phyloP scores from a whole-genome alignment of 495 filamentous ascomycete genomes.

The Xylaria castorea region DNA sequence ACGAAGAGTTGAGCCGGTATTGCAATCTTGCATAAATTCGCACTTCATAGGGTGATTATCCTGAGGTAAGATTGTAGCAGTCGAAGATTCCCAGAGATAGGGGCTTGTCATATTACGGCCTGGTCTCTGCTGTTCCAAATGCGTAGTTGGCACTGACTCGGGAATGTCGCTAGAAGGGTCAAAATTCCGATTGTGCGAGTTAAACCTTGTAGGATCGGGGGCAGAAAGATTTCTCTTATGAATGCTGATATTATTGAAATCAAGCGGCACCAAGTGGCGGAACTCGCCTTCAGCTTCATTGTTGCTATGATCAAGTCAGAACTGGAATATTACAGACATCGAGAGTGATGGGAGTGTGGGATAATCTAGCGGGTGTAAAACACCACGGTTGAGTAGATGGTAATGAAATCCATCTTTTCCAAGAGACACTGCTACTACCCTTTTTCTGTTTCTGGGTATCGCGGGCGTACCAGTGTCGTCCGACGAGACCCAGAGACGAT shows the following conservation, averaged over 20 bases:
- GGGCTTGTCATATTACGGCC: constrained; percentile 6
- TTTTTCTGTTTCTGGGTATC: not conserved
- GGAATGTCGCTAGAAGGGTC: constrained; percentile 15
- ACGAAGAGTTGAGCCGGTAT: constrained; percentile 60
- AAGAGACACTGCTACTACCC: not conserved
- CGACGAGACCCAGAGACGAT: not conserved
- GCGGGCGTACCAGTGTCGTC: not conserved
- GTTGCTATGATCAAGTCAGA: constrained; percentile 10
- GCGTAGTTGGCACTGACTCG: not conserved
- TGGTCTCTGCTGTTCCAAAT: constrained; percentile 22
- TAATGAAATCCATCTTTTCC: not conserved
- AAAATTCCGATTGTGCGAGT: not conserved
- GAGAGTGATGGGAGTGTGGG: not conserved
- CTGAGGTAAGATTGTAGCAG: not conserved
- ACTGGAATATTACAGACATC: not conserved
- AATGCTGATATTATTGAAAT: not conserved
- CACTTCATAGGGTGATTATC: not conserved
- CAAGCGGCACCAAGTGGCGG: constrained; percentile 33
- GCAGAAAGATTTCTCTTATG: constrained; percentile 35
- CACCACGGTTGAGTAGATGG: not conserved
- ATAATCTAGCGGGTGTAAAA: no score
- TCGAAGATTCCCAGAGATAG: not conserved
- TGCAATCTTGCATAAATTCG: constrained; percentile 53
- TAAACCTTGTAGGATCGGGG: constrained; percentile 4
- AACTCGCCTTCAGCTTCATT: not conserved